A percentile compares a stretch with the other conserved stretches of the same genome.
Conservation (phyloP, 2,329 filamentous ascomycete species). For the Aspergillus novofumigatus region DNA sequence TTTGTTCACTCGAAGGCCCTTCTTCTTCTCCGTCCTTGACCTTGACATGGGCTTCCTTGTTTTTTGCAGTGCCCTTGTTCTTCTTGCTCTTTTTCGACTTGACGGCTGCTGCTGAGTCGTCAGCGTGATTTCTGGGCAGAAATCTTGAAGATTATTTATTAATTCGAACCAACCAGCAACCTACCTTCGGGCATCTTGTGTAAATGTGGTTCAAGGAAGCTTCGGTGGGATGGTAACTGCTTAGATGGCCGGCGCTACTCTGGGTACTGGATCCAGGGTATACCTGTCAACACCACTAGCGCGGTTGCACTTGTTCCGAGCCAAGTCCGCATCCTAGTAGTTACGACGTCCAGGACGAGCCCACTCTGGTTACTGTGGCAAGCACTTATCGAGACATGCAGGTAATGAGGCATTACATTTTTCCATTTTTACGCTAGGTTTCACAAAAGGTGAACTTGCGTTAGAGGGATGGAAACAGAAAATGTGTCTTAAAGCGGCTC, state of each 20-base stretch:
- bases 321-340: slow-evolving; percentile 6
- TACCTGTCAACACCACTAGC: slow-evolving; percentile 36
- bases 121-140: slow-evolving; percentile 7
- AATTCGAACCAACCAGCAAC: background rate
- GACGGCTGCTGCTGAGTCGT: slow-evolving; percentile 31
- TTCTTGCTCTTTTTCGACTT: slow-evolving; percentile 58
- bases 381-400: background rate
- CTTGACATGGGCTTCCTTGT: slow-evolving; percentile 21
- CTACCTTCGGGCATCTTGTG: slow-evolving; percentile 22
- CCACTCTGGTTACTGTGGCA: slow-evolving; percentile 10
- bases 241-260: background rate
- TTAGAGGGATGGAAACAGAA: background rate
- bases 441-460: background rate
- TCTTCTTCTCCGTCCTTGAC: slow-evolving; percentile 18
- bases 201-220: background rate
- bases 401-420: background rate
- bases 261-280: slow-evolving; percentile 11
- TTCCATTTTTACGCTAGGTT: background rate
- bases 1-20: slow-evolving; percentile 21
- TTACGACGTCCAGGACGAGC: background rate
- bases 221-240: background rate
- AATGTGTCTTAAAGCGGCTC: background rate
- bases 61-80: slow-evolving; percentile 50
- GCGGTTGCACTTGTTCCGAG: slow-evolving; percentile 18
- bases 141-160: background rate